Percentiles rank a stretch among this genome's conserved stretches.
phyloP scores from a whole-genome alignment of 2,329 filamentous ascomycete species.

The Pseudogymnoascus verrucosus region DNA sequence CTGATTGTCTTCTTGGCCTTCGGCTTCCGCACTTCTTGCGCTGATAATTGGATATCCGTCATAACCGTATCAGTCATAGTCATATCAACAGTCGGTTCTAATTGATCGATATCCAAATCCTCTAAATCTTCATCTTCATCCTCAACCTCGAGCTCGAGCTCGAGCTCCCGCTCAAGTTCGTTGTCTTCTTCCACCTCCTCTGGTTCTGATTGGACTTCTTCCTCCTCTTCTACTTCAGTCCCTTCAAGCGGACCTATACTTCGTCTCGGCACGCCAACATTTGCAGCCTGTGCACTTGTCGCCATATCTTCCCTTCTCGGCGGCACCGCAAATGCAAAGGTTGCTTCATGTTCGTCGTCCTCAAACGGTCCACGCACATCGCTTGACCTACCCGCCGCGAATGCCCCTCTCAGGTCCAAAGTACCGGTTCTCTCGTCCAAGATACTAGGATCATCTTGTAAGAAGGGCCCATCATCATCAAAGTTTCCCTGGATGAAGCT shows the following conservation, averaged over 20 bases:
- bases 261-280: not conserved
- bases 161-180: constrained; percentile 20
- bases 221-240: constrained; percentile 16
- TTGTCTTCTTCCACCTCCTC: constrained; percentile 20
- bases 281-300: not conserved
- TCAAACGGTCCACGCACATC: constrained; percentile 22
- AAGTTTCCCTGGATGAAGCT: constrained; percentile 22
- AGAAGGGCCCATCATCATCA: constrained; percentile 15
- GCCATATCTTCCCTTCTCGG: constrained; percentile 19
- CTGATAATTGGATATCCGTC: constrained; percentile 1
- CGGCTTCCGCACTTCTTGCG: constrained; percentile 16
- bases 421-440: constrained; percentile 12
- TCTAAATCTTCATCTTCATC: constrained; percentile 20
- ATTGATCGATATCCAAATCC: constrained; percentile 11
- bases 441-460: constrained; percentile 4
- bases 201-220: constrained; percentile 5
- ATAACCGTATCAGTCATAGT: constrained; percentile 17
- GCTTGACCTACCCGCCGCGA: constrained; percentile 21
- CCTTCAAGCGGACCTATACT: not conserved
- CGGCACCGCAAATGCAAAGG: constrained; percentile 27
- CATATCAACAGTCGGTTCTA: constrained; percentile 9
- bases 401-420: constrained; percentile 16
- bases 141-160: constrained; percentile 21
- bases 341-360: constrained; percentile 26
- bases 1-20: constrained; percentile 43